Evolutionary conservation across 345 rosid species (phyloP), one percentile per base, ranked within the genome.

Genomic region (Theobroma cacao): DNA sequence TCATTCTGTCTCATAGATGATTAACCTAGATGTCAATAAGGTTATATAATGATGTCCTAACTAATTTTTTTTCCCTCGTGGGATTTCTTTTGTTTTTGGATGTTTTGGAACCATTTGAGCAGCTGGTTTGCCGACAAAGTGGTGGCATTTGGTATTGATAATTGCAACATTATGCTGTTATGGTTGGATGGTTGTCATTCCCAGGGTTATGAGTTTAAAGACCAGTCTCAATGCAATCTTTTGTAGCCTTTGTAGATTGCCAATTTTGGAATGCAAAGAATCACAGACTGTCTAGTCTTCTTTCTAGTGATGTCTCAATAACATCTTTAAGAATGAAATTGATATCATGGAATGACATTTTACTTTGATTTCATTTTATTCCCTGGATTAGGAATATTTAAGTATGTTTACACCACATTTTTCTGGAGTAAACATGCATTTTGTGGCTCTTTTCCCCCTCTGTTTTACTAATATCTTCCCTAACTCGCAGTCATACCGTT

Each of bases 11-110:
- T 9, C 45, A n/a, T n/a, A 41, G 45, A 41, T 41, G 45, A 41
- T 9, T 9, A 10, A 41, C 13, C 45, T 41, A 41, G 45, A 11
- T 41, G 45, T 41, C 13, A 10, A 4, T 63, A 34, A 26, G 7
- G 26, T 34, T 18, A 15, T 18, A 15, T 33, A 63, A 40, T 63
- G 68, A 63, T 63, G 68, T 17, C 68, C 6, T 33, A 43, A 33
- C 24, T 40, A 63, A 63, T 17, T 63, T 62, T 62, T 34, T 63
- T 63, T 18, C 67, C 67, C 67, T 62, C 33, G 67, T 62, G 41
- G 41, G 33, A 18, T 62, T 62, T 33, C 22, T 62, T 2, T 33
- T 33, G 11, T 17, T 62, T 33, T 62, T 34, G 41, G 67, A 33
- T 62, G 67, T 17, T 62, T 62, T 11, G 28, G n/a, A 33, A 62